Percentiles rank a stretch among this genome's conserved stretches.
phyloP scores from a whole-genome alignment of 495 filamentous ascomycete genomes.

The Aspergillus cavernicola region DNA sequence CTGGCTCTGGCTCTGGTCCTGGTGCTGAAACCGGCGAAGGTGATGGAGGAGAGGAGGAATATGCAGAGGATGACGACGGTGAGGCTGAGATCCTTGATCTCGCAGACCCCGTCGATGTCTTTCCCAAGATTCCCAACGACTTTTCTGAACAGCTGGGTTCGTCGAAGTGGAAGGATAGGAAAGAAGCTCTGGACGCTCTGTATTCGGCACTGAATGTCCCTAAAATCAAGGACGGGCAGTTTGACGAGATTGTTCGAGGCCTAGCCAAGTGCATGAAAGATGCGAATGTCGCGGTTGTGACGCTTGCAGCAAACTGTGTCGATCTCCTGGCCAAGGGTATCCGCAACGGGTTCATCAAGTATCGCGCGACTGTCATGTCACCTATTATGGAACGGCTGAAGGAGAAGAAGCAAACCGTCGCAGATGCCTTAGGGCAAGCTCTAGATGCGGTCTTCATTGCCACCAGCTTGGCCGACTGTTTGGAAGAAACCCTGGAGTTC shows the following conservation, averaged over 20 bases:
- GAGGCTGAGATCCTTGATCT: slow-evolving; percentile 84
- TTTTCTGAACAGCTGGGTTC: slow-evolving; percentile 79
- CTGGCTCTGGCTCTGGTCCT: slow-evolving; percentile 59
- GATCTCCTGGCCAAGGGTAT: slow-evolving; percentile 89
- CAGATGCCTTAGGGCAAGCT: slow-evolving; percentile 81
- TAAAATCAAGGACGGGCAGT: slow-evolving; percentile 86
- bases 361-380: slow-evolving; percentile 71
- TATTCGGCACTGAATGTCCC: slow-evolving; percentile 76
- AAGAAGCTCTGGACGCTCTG: slow-evolving; percentile 86
- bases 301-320: slow-evolving; percentile 88
- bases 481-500: slow-evolving; percentile 84
- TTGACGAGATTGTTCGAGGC: slow-evolving; percentile 72
- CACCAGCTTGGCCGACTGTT: slow-evolving; percentile 73
- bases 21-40: slow-evolving; percentile 52
- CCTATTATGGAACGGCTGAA: slow-evolving; percentile 94
- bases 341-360: slow-evolving; percentile 71
- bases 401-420: slow-evolving; percentile 89
- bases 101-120: slow-evolving; percentile 82
- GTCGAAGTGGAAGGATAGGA: slow-evolving; percentile 97
- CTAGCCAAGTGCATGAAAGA: slow-evolving; percentile 98
- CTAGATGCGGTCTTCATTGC: slow-evolving; percentile 82
- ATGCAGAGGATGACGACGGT: slow-evolving; percentile 63
- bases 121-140: slow-evolving; percentile 77
- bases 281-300: slow-evolving; percentile 93
- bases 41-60: slow-evolving; percentile 52